These are phyloP conservation scores for Fagus sylvatica DNA, from an alignment of 306 rosid genomes.

Conservation along the genomic window DNA sequence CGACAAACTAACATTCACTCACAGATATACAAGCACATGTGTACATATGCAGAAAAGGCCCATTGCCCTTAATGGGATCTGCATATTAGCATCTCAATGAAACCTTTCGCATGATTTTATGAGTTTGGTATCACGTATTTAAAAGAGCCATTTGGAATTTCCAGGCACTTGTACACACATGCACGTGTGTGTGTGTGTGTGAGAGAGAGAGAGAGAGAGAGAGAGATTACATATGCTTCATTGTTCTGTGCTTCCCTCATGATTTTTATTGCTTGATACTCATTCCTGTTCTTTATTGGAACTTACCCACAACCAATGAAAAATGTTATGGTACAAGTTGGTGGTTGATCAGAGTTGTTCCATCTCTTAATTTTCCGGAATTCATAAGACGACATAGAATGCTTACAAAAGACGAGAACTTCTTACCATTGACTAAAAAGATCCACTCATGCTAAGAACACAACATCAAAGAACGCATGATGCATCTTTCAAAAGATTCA, in stretches of 20 bases:
- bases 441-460: background rate
- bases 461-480: background rate
- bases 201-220: background rate
- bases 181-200: background rate
- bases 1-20: background rate
- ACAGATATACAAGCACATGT: background rate
- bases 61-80: background rate
- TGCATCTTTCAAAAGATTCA: background rate
- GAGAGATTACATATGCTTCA: background rate
- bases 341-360: conserved; percentile 19
- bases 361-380: conserved; percentile 3
- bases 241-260: background rate
- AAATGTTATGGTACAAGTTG: conserved; percentile 5
- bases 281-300: background rate
- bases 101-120: background rate
- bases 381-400: conserved; percentile 1
- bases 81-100: background rate
- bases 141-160: conserved; percentile 2
- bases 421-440: background rate
- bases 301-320: background rate
- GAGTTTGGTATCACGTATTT: background rate
- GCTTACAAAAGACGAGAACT: background rate
- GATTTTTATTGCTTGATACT: background rate
- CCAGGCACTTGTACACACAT: background rate
- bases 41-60: background rate